Evolutionary conservation across 2,329 filamentous ascomycete genomes (phyloP), one percentile per base, ranked within the genome.

Genomic region (Penicillium sp.): DNA sequence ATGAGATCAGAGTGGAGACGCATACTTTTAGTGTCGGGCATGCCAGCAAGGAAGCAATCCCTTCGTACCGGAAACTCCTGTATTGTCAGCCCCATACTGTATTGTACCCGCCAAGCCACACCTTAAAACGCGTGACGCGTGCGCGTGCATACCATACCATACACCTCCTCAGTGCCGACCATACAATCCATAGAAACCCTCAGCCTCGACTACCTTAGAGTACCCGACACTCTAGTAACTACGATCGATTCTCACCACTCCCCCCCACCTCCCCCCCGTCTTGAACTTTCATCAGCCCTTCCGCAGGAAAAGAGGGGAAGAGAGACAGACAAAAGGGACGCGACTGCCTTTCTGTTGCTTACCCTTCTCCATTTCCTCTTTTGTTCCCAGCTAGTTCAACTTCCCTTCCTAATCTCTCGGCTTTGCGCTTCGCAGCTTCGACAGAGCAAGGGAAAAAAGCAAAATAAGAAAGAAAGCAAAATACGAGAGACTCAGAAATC

Each of bases 91-190:
- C 3, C 1, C n/a, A 55, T 46, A 67, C 64, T 46, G 37, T 55
- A 62, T 53, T 16, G 23, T n/a, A 16, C 5, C 14, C 14, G 45
- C 23, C n/a, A 9, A 9, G 19, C 5, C 6, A 2, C 26, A 55
- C 54, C 42, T 0, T 42, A 62, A 56, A 55, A 69, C 68, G 67
- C 67, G 68, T 50, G 63, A 67, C 64, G 63, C 62, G 65, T 52
- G 43, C 51, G 56, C 55, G 55, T 52, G 9, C n/a, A 58, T 60
- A 70, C 69, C 58, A 67, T 71, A 71, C 66, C 47, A 60, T 56
- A 68, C 63, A 29, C 7, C 54, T 54, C 51, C 28, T 29, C 13
- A n/a, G n/a, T 31, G 28, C 48, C 48, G 48, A 53, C 55, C 28
- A 42, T 42, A 56, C 52, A 21, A 33, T 48, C 28, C 55, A n/a